These are phyloP conservation scores for Coemansia sp. DNA, from an alignment of 192 early-diverging fungal species.

Conservation along the genomic window DNA sequence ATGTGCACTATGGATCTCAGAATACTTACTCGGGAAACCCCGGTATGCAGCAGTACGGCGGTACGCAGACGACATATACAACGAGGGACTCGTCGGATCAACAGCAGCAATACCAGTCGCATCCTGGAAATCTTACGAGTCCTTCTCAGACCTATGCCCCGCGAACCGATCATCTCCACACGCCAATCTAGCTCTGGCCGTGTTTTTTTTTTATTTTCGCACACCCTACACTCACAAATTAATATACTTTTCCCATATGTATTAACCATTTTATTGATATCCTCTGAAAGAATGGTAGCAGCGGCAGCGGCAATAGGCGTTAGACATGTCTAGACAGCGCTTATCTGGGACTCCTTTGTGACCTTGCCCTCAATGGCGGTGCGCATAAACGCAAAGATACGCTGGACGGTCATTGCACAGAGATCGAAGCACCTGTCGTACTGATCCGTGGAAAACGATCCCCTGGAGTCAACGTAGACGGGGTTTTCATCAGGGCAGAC, in stretches of 20 bases:
- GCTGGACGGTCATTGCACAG: slow-evolving; percentile 42
- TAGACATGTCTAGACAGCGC: slow-evolving; percentile 6
- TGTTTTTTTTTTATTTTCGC: background rate
- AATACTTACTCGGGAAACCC: slow-evolving; percentile 2
- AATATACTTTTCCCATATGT: too few species aligned
- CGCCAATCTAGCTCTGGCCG: slow-evolving; percentile 13
- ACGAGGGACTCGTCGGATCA: background rate
- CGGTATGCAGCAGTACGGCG: background rate
- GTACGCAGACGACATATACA: slow-evolving; percentile 1
- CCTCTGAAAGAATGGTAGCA: too few species aligned
- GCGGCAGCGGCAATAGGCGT: too few species aligned
- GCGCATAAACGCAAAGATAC: slow-evolving; percentile 62
- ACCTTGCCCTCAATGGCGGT: slow-evolving; percentile 58
- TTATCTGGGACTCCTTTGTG: slow-evolving; percentile 27
- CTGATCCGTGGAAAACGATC: slow-evolving; percentile 65
- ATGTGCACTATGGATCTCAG: slow-evolving; percentile 13
- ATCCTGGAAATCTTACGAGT: background rate
- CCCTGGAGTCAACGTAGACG: slow-evolving; percentile 69
- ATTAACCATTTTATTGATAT: too few species aligned
- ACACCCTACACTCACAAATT: background rate
- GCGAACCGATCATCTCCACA: slow-evolving; percentile 26
- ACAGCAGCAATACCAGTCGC: slow-evolving; percentile 1
- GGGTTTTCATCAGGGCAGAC: slow-evolving; percentile 48
- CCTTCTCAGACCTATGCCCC: slow-evolving; percentile 12
- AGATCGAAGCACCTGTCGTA: slow-evolving; percentile 42